Conservation (phyloP, 2,329 filamentous ascomycete species). For the Clonostachys chloroleuca region DNA sequence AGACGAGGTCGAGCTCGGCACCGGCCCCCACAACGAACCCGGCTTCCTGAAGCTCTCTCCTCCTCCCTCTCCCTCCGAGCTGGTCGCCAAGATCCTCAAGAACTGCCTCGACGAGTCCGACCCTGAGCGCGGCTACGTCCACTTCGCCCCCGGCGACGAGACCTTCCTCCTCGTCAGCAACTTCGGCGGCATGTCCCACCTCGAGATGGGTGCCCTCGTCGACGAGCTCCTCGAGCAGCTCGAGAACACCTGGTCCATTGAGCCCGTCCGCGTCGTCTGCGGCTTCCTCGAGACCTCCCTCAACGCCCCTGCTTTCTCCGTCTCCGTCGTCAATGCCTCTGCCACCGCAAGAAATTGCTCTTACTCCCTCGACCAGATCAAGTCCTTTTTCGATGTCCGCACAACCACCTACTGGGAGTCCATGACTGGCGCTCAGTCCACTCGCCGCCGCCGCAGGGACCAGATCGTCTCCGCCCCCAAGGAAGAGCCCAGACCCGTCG, state of each 20-base stretch:
- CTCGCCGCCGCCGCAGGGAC: conserved; percentile 23
- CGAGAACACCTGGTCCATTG: conserved; percentile 37
- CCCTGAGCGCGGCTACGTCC: conserved; percentile 42
- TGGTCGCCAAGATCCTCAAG: conserved; percentile 53
- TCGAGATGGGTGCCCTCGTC: conserved; percentile 50
- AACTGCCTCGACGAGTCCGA: conserved; percentile 56
- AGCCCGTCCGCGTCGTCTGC: conserved; percentile 49
- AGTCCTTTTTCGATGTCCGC: conserved; percentile 59
- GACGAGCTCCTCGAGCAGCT: conserved; percentile 50
- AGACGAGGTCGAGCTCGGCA: conserved; percentile 58
- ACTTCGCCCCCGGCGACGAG: conserved; percentile 40
- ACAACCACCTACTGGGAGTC: conserved; percentile 55
- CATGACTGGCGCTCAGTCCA: conserved; percentile 38
- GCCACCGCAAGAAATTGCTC: conserved; percentile 35
- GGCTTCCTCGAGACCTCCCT: conserved; percentile 69
- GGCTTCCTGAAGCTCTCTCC: conserved; percentile 53
- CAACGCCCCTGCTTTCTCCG: conserved; percentile 67
- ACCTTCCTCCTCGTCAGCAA: conserved; percentile 52
- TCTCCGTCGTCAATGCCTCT: conserved; percentile 59
- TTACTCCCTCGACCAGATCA: conserved; percentile 48
- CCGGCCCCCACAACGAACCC: conserved; percentile 64
- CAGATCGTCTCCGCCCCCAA: conserved; percentile 34
- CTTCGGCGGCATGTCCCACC: conserved; percentile 53
- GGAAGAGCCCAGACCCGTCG: conserved; percentile 25
- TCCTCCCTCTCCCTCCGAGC: conserved; percentile 37